These are phyloP conservation scores for Sistotremastrum suecicum DNA, from an alignment of 768 basidiomycete species.

Conservation along the genomic window DNA sequence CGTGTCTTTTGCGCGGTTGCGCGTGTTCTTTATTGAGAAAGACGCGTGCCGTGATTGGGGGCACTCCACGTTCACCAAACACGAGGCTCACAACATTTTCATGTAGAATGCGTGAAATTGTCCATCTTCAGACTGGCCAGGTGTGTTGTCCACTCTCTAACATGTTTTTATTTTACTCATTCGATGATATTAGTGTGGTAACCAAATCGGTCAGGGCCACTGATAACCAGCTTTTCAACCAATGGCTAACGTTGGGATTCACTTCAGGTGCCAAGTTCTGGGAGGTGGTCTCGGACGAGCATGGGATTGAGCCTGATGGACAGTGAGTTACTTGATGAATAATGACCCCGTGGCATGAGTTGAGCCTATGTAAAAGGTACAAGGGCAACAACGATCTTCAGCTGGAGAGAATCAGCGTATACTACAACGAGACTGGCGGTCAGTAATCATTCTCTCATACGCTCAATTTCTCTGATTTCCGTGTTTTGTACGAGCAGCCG, in stretches of 20 bases:
- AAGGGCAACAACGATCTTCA: conserved; percentile 90
- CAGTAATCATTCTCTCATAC: neutral
- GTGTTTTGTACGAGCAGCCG: conserved; percentile 19
- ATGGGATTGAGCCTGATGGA: conserved; percentile 90
- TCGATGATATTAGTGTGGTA: conserved; percentile 63
- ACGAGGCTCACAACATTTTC: neutral
- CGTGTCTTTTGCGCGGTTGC: too few relatives aligned
- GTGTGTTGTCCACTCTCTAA: conserved; percentile 26
- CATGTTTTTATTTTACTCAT: conserved; percentile 1
- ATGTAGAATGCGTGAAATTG: conserved; percentile 94
- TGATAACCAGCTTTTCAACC: conserved; percentile 7
- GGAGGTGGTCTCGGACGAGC: conserved; percentile 98
- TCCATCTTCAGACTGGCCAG: conserved; percentile 99
- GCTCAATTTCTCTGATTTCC: neutral
- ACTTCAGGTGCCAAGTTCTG: conserved; percentile 80
- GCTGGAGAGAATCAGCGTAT: conserved; percentile 93
- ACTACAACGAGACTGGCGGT: conserved; percentile 90
- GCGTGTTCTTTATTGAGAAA: too few relatives aligned
- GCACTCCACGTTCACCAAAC: too few relatives aligned
- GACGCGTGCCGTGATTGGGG: too few relatives aligned
- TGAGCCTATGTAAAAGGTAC: conserved; percentile 28
- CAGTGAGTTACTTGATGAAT: conserved; percentile 14
- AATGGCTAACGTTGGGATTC: conserved; percentile 10
- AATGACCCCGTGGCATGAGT: neutral
- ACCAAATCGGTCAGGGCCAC: conserved; percentile 81